Base-by-base conservation (phyloP, 306 rosid genomes). In the Acacia melanoxylon region DNA sequence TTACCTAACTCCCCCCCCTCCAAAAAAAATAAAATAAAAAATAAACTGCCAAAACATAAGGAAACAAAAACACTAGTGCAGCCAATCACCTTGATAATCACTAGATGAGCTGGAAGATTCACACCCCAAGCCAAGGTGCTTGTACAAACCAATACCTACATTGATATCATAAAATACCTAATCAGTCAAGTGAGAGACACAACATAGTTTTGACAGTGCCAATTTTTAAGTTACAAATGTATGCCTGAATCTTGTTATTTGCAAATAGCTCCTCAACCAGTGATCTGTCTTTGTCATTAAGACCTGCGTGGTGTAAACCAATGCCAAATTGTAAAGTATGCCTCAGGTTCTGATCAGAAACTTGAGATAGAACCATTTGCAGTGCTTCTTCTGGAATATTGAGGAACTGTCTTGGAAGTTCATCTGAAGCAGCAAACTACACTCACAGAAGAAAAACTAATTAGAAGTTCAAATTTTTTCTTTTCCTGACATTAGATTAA, bases 121-220 rank as follows among this genome's bases (percentile, higher is more conserved):
- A 95, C 98, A 70, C 98, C 98, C 98, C 98, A 95, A 56, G 98
- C 98, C 86, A 95, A 88, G 76, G 98, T 95, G 90, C 98, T 95
- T 49, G 98, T 95, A 89, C 98, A 93, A 83, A 95, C 91, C 89
- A 95, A 88, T 86, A 95, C 89, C 98, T 93, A 80, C 52, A 80
- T 80, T 78, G 62, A 54, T 27, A 83, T 71, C 58, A 77, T 61
- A 69, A 44, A 68, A 76, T 67, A 68, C 44, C 70, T 12, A 62
- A 83, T 79, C 69, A 80, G 58, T 62, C 24, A 80, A 24, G 70
- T 48, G 72, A 3, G 49, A 59, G 66, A 4, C 66, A 69, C 70
- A 72, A 71, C 48, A 68, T 24, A 46, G 49, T 2, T 58, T 81
- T 41, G 29, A 56, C 56, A 68, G 19, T 27, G 45, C 62, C 48